phyloP scores from a whole-genome alignment of 2,329 filamentous ascomycete species.

The Cercospora citrullina region DNA sequence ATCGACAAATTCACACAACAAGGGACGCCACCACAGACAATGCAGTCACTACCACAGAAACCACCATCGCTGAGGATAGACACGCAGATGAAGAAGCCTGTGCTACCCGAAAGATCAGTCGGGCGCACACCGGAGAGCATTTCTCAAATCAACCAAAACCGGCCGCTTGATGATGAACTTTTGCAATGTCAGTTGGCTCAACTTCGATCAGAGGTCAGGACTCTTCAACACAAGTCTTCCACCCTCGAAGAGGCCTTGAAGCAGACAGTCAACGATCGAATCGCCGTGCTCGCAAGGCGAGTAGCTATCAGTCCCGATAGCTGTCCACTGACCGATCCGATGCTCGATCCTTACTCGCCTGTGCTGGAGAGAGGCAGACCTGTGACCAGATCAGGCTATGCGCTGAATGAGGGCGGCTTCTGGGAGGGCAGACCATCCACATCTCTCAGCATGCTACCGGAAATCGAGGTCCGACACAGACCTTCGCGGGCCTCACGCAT shows the following conservation, averaged over 20 bases:
- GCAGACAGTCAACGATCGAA: constrained; percentile 1
- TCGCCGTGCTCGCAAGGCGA: background rate
- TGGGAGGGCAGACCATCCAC: background rate
- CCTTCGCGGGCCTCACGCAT: background rate
- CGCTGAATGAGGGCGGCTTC: background rate
- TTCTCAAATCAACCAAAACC: background rate
- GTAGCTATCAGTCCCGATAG: background rate
- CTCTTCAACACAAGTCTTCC: background rate
- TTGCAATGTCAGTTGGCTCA: background rate
- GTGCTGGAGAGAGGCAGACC: constrained; percentile 4
- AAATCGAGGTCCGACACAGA: background rate
- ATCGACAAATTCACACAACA: background rate
- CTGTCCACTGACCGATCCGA: background rate
- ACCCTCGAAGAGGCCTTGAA: constrained; percentile 4
- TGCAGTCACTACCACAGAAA: background rate
- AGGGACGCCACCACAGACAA: background rate
- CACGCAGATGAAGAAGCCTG: background rate
- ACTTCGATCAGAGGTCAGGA: constrained; percentile 3
- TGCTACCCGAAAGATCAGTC: background rate
- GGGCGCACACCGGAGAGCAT: background rate
- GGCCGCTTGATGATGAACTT: background rate
- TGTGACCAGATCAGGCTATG: constrained; percentile 1
- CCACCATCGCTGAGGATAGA: background rate
- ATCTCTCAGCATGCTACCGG: background rate
- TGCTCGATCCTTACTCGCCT: background rate